Percentiles rank a stretch among this genome's conserved stretches.
phyloP scores from a whole-genome alignment of 768 basidiomycete species.

The Artomyces pyxidatus region DNA sequence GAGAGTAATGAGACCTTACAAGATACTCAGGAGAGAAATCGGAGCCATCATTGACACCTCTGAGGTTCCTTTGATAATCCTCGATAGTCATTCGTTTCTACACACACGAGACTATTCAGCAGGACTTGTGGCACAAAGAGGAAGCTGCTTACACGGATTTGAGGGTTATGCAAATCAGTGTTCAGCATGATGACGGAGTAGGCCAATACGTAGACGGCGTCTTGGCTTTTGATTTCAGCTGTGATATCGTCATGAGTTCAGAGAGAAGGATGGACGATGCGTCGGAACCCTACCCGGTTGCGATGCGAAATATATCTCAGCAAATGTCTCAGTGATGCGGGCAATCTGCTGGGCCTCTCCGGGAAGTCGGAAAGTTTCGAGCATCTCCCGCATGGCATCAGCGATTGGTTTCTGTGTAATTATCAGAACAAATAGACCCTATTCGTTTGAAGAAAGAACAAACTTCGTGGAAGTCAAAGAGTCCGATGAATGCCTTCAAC shows the following conservation, averaged over 20 bases:
- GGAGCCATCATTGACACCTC: constrained; percentile 81
- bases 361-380: constrained; percentile 90
- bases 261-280: not conserved
- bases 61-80: constrained; percentile 86
- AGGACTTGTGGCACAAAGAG: not conserved
- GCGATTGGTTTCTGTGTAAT: constrained; percentile 76
- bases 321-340: constrained; percentile 92
- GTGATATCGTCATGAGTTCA: constrained; percentile 1
- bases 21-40: constrained; percentile 85
- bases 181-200: constrained; percentile 98
- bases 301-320: constrained; percentile 81
- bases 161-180: constrained; percentile 93
- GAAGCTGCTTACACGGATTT: constrained; percentile 61
- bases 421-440: not conserved
- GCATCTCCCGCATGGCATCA: constrained; percentile 90
- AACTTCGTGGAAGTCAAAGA: constrained; percentile 88
- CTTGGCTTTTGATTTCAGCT: constrained; percentile 88
- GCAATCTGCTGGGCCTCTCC: constrained; percentile 93
- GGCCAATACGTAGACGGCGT: constrained; percentile 89
- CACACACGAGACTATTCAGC: too few species aligned
- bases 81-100: constrained; percentile 97
- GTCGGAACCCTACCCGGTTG: constrained; percentile 51
- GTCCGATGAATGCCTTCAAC: constrained; percentile 75
- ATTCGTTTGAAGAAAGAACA: constrained; percentile 20
- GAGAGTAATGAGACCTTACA: constrained; percentile 32